Conservation (phyloP, 495 filamentous ascomycete genomes). For the Penicillium odoratum region DNA sequence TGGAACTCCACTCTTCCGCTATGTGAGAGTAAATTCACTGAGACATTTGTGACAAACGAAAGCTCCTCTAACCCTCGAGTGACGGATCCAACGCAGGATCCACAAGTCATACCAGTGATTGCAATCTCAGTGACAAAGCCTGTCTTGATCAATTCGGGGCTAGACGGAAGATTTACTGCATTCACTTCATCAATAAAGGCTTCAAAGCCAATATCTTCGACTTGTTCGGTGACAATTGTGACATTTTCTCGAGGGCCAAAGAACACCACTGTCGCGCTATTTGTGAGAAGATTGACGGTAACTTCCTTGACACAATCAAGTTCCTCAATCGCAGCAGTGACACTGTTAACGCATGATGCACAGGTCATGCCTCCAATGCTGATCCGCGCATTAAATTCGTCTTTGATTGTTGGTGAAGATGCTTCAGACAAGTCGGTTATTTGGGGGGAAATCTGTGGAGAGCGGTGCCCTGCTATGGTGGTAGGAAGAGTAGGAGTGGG, state of each 20-base stretch:
- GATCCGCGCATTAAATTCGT: conserved; percentile 45
- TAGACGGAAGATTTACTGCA: conserved; percentile 25
- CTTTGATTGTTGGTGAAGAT: conserved; percentile 1
- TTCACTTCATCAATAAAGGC: conserved; percentile 48
- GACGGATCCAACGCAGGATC: conserved; percentile 67
- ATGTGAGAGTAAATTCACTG: conserved; percentile 71
- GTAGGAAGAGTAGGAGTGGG: neutral
- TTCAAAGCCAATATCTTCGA: conserved; percentile 59
- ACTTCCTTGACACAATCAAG: conserved; percentile 54
- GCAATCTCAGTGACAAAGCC: conserved; percentile 59
- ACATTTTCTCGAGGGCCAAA: conserved; percentile 41
- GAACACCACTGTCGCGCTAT: conserved; percentile 54
- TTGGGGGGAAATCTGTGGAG: conserved; percentile 4
- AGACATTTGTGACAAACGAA: conserved; percentile 61
- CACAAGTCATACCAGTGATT: conserved; percentile 85
- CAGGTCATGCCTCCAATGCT: conserved; percentile 67
- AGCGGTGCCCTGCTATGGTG: neutral
- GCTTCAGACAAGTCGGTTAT: conserved; percentile 5
- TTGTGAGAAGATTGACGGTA: conserved; percentile 59
- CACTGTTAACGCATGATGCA: conserved; percentile 57
- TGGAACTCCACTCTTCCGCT: conserved; percentile 67
- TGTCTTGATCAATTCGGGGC: neutral
- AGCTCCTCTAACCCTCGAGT: conserved; percentile 62
- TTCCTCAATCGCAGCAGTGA: conserved; percentile 51
- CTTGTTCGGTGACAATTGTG: conserved; percentile 44